Evolutionary conservation across 2,329 filamentous ascomycete genomes (phyloP).

Genomic region (Exophiala viscosa): DNA sequence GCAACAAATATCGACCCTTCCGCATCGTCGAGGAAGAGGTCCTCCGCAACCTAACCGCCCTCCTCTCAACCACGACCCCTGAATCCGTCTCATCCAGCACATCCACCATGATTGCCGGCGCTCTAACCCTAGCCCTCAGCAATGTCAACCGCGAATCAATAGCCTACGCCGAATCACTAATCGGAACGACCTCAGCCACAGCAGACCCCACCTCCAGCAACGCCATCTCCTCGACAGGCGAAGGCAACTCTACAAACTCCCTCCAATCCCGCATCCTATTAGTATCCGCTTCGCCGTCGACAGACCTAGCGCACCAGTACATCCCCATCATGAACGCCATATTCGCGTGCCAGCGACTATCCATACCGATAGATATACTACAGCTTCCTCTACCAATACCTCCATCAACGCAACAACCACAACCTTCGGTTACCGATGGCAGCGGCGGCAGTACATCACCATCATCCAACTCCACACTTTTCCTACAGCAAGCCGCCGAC

Average conservation of each 20-base stretch:
- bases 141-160: constrained; percentile 83
- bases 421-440: background rate
- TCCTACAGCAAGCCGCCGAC: constrained; percentile 85
- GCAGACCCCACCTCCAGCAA: constrained; percentile 36
- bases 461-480: constrained; percentile 58
- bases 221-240: constrained; percentile 32
- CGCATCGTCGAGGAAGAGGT: constrained; percentile 80
- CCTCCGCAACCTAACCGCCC: constrained; percentile 65
- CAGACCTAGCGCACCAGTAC: constrained; percentile 82
- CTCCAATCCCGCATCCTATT: constrained; percentile 82
- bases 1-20: constrained; percentile 94
- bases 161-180: constrained; percentile 58
- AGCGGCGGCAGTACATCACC: background rate
- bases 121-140: constrained; percentile 80
- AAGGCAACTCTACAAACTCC: constrained; percentile 33
- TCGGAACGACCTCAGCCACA: constrained; percentile 40
- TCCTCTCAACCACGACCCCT: constrained; percentile 66
- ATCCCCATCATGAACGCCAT: constrained; percentile 98
- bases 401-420: background rate
- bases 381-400: constrained; percentile 52
- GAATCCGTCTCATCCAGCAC: constrained; percentile 63
- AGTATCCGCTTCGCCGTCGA: constrained; percentile 83
- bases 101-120: constrained; percentile 85
- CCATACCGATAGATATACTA: constrained; percentile 87
- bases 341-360: constrained; percentile 84